A percentile compares a stretch with the other conserved stretches of the same genome.
These are phyloP conservation scores for Paraphaeosphaeria minitans DNA, from an alignment of 2,329 filamentous ascomycete genomes.

Conservation along the genomic window DNA sequence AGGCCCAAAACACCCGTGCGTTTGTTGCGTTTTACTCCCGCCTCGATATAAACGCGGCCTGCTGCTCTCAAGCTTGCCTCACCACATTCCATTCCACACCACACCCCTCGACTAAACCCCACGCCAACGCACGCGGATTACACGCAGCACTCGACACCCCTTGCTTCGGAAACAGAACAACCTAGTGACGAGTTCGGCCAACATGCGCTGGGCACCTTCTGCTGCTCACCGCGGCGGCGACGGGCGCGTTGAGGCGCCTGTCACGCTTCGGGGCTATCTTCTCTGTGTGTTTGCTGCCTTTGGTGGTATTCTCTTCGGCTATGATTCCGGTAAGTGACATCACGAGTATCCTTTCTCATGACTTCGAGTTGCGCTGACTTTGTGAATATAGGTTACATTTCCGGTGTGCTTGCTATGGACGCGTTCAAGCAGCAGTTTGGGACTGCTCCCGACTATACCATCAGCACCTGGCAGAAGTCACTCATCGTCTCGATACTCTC, in stretches of 20 bases:
- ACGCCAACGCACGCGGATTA: not conserved
- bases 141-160: slow-evolving; percentile 5
- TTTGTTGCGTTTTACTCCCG: slow-evolving; percentile 11
- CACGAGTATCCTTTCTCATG: not conserved
- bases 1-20: too few relatives aligned
- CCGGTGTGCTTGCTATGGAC: slow-evolving; percentile 61
- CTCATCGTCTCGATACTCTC: slow-evolving; percentile 83
- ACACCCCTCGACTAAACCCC: slow-evolving; percentile 1
- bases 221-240: slow-evolving; percentile 47
- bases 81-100: slow-evolving; percentile 11
- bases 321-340: slow-evolving; percentile 64
- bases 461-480: slow-evolving; percentile 61
- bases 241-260: slow-evolving; percentile 58
- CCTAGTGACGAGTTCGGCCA: not conserved
- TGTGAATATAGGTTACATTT: slow-evolving; percentile 60
- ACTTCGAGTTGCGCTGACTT: not conserved
- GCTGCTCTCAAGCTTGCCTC: not conserved
- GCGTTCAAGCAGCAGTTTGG: slow-evolving; percentile 45
- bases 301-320: slow-evolving; percentile 74
- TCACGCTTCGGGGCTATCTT: slow-evolving; percentile 53
- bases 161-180: not conserved
- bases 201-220: slow-evolving; percentile 36
- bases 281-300: slow-evolving; percentile 56
- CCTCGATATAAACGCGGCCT: slow-evolving; percentile 7
- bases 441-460: slow-evolving; percentile 60